Evolutionary conservation across 805 yeast species (phyloP), one percentile per base, ranked within the genome.

Genomic region (Yarrowia sp.): DNA sequence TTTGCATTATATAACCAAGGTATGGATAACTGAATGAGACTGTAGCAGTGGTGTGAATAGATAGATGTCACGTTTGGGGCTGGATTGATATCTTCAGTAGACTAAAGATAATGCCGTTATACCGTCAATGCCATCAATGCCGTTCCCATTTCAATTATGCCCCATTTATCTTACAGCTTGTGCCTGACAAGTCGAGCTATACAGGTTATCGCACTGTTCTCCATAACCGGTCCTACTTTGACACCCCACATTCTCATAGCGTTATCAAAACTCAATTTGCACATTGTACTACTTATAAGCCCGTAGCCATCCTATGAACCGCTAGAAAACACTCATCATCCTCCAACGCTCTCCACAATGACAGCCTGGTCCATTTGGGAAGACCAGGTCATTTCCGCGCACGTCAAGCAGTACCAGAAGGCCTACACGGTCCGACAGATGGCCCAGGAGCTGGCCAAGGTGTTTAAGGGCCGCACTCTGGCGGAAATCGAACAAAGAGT

Each of bases 351-450:
- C 48, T 14, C 15, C n/a, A 22, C 40, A 42, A 59, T 59, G 65
- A n/a, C 50, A 4, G 1, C 52, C 42, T 59, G 65, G 65, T 45
- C 65, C 32, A 59, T 59, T 35, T 35, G 52, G 52, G 65, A 59
- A 45, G 65, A 59, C 42, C 65, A 59, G 52, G 52, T 59, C 19
- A 59, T 59, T 8, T 59, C 65, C n/a, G 36, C 52, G 15, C 52
- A 59, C 14, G 65, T 59, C 42, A 59, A 59, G 35, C 65, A 59
- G 35, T 59, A 59, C 36, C 65, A 59, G 52, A 59, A 59, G 42
- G 42, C 65, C 8, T 59, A 59, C 52, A 35, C 65, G 19, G 52
- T 59, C 42, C 16, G 11, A 16, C 65, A 59, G 52, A 59, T 59
- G 65, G 65, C 65, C 52, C 65, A 45, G 65, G 65, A 59, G 42